These are phyloP conservation scores for Candida frijolesensis DNA, from an alignment of 1,139 yeast species.

Conservation along the genomic window DNA sequence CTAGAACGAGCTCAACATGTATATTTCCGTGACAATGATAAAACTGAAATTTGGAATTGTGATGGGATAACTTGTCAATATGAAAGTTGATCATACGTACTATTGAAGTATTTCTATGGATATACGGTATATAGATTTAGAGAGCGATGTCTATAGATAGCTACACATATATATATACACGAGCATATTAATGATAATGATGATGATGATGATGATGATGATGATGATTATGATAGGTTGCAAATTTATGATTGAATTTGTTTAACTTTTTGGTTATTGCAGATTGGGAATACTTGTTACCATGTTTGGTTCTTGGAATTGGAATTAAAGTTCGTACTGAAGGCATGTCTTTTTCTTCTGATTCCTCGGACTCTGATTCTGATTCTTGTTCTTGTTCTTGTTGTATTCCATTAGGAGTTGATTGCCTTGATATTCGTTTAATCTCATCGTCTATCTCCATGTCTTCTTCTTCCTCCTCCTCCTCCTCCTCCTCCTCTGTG, in stretches of 20 bases:
- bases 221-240: background rate
- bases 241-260: background rate
- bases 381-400: slow-evolving; percentile 3
- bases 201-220: too few species aligned
- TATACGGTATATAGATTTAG: background rate
- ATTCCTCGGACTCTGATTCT: background rate
- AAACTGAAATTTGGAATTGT: too few species aligned
- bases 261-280: background rate
- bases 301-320: slow-evolving; percentile 1
- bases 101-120: too few species aligned
- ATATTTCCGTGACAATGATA: too few species aligned
- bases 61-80: too few species aligned
- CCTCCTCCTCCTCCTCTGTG: background rate
- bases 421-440: slow-evolving; percentile 1
- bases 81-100: too few species aligned
- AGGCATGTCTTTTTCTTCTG: background rate
- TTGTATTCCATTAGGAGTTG: background rate
- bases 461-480: slow-evolving; percentile 3
- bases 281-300: background rate
- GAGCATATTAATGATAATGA: background rate
- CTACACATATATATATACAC: background rate
- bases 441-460: slow-evolving; percentile 1
- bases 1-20: background rate
- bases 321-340: background rate
- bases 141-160: background rate